These are phyloP conservation scores for Aurinia saxatilis DNA, from an alignment of 345 rosid species.

Conservation along the genomic window DNA sequence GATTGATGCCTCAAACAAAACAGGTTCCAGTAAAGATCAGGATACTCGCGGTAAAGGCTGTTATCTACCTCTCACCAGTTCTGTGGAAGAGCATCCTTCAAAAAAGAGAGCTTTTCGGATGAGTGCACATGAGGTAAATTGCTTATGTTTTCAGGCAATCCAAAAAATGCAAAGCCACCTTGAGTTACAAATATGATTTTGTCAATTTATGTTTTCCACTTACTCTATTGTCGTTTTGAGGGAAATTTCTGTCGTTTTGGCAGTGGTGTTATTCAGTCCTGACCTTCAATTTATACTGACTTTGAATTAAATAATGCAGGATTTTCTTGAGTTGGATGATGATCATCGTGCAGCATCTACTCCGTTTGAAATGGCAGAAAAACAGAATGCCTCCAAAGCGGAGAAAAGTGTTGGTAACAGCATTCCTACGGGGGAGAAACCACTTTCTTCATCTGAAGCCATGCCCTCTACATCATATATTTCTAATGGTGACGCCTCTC, in stretches of 20 bases:
- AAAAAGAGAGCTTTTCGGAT: slow-evolving; percentile 60
- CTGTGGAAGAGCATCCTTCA: slow-evolving; percentile 24
- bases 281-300: slow-evolving; percentile 1
- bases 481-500: slow-evolving; percentile 30
- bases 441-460: slow-evolving; percentile 30
- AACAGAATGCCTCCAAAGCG: slow-evolving; percentile 22
- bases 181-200: neutral
- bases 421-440: slow-evolving; percentile 31
- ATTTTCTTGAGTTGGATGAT: slow-evolving; percentile 66
- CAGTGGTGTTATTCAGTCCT: neutral
- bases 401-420: slow-evolving; percentile 30
- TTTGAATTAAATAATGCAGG: slow-evolving; percentile 37
- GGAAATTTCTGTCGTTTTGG: neutral
- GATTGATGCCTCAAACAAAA: slow-evolving; percentile 26
- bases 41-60: slow-evolving; percentile 21
- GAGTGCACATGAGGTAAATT: slow-evolving; percentile 74
- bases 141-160: neutral
- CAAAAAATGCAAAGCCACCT: neutral
- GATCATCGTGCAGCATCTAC: slow-evolving; percentile 35
- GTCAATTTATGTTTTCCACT: neutral
- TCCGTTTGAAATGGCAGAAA: slow-evolving; percentile 30
- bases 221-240: neutral
- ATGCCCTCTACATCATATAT: slow-evolving; percentile 21
- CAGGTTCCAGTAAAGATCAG: slow-evolving; percentile 24
- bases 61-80: slow-evolving; percentile 30